A percentile compares a stretch with the other conserved stretches of the same genome.
phyloP scores from a whole-genome alignment of 495 filamentous ascomycete species.

The Echria macrotheca region DNA sequence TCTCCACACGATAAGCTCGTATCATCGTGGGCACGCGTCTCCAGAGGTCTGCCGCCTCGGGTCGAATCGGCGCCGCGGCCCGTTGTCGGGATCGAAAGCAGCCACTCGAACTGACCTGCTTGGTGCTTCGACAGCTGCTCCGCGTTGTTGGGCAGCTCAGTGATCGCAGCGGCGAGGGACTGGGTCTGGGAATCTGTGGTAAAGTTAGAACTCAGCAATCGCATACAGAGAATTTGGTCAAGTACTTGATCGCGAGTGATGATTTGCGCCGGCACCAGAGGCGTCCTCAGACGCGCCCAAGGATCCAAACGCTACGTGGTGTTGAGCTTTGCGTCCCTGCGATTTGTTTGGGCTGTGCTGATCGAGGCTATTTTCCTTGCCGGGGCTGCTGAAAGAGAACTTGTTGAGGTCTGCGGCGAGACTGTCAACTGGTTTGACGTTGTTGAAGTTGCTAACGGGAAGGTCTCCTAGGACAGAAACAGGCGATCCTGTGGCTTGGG shows the following conservation, averaged over 20 bases:
- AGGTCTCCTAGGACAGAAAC: conserved; percentile 28
- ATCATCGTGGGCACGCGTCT: conserved; percentile 14
- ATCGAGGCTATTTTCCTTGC: conserved; percentile 21
- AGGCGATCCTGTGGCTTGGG: conserved; percentile 2
- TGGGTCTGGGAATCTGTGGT: conserved; percentile 8
- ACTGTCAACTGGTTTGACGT: conserved; percentile 25
- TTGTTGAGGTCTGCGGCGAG: conserved; percentile 25
- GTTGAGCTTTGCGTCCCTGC: conserved; percentile 11
- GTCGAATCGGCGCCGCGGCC: conserved; percentile 4
- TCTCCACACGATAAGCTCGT: conserved; percentile 5
- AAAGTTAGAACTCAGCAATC: neutral
- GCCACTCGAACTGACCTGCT: conserved; percentile 47
- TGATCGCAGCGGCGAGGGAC: conserved; percentile 30
- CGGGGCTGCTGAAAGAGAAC: conserved; percentile 23
- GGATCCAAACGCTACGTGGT: conserved; percentile 5
- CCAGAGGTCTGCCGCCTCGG: conserved; percentile 11
- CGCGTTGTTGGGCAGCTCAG: conserved; percentile 28
- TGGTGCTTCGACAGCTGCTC: conserved; percentile 44
- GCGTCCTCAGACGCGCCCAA: too few relatives aligned
- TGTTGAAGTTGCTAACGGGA: conserved; percentile 28
- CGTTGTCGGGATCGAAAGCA: conserved; percentile 31
- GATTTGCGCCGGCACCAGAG: too few relatives aligned
- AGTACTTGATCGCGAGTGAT: too few relatives aligned
- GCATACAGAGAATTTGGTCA: too few relatives aligned
- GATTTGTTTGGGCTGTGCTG: conserved; percentile 6